Evolutionary conservation across 257 asterid genomes (phyloP), one percentile per base, ranked within the genome.

Genomic region (Petrea volubilis): DNA sequence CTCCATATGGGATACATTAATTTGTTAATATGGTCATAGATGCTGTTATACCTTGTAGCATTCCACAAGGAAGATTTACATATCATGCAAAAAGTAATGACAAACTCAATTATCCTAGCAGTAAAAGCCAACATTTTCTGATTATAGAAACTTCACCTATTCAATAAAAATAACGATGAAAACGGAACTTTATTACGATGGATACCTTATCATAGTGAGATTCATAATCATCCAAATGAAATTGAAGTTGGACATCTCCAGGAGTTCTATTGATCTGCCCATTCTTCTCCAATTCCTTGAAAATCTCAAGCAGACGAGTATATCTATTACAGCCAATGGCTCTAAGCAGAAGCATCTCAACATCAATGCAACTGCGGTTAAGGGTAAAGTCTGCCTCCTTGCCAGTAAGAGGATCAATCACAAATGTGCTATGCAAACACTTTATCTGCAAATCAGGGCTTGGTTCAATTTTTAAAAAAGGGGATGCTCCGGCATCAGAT

Each of bases 241-340:
- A 83, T 56, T 81, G 84, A 78, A 95, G 96, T 61, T 80, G 87
- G 71, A 95, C 88, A 80, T 95, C 99, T 38, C 90, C 94, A 3
- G 90, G 80, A 78, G 86, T 88, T 74, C 87, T 88, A 79, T 83
- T 85, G 75, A 90, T 87, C 82, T 87, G 87, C 70, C 73, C 79
- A 82, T 80, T 90, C 82, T 81, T 92, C 83, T 87, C 98, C 71
- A 90, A 83, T 64, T 95, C 98, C 81, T 86, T 92, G 80, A 72
- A 85, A 59, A 92, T 88, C 86, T 90, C 98, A 83, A 92, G 90
- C 74, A 95, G 80, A 47, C 98, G 98, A 62, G 99, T 95, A 79
- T 88, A 92, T 78, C 86, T 87, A 70, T 86, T 87, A 52, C 96
- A 90, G 76, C 86, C 83, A 80, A 95, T 95, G 77, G 93, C 96